phyloP scores from a whole-genome alignment of 768 basidiomycete species.

The Mycena albidolilacea region DNA sequence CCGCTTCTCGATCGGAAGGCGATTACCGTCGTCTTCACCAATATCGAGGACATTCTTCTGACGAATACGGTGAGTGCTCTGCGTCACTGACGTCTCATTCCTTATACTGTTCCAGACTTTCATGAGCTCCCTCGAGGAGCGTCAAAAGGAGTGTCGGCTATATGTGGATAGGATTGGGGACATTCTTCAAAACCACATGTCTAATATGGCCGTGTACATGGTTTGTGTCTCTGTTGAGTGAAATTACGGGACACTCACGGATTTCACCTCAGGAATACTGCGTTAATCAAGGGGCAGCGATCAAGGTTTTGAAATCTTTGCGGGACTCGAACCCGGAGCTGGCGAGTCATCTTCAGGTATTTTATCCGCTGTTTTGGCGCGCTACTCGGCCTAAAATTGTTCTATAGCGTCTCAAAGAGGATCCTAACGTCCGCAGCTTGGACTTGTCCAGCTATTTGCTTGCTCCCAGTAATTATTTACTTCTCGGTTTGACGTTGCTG shows the following conservation, averaged over 20 bases:
- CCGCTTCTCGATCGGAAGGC: slow-evolving; percentile 82
- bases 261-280: slow-evolving; percentile 82
- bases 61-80: slow-evolving; percentile 81
- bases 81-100: background rate
- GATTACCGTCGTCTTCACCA: slow-evolving; percentile 88
- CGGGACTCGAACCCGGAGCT: slow-evolving; percentile 79
- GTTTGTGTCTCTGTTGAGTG: slow-evolving; percentile 53
- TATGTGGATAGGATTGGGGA: slow-evolving; percentile 94
- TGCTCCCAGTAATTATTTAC: slow-evolving; percentile 79
- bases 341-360: slow-evolving; percentile 77
- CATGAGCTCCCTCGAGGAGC: slow-evolving; percentile 89
- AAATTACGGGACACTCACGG: background rate
- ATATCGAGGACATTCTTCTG: slow-evolving; percentile 92
- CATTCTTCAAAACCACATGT: slow-evolving; percentile 80
- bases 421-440: slow-evolving; percentile 82
- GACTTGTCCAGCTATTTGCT: slow-evolving; percentile 94
- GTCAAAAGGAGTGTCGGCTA: slow-evolving; percentile 92
- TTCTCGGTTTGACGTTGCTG: background rate
- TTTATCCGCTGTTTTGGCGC: slow-evolving; percentile 7
- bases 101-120: slow-evolving; percentile 68
- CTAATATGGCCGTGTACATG: slow-evolving; percentile 86
- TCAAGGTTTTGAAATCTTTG: slow-evolving; percentile 81
- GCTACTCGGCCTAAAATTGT: background rate
- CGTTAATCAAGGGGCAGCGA: slow-evolving; percentile 87
- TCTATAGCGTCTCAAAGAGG: slow-evolving; percentile 78